Evolutionary conservation across 805 yeast genomes (phyloP).

Genomic region (Nakazawaea anatomiae): DNA sequence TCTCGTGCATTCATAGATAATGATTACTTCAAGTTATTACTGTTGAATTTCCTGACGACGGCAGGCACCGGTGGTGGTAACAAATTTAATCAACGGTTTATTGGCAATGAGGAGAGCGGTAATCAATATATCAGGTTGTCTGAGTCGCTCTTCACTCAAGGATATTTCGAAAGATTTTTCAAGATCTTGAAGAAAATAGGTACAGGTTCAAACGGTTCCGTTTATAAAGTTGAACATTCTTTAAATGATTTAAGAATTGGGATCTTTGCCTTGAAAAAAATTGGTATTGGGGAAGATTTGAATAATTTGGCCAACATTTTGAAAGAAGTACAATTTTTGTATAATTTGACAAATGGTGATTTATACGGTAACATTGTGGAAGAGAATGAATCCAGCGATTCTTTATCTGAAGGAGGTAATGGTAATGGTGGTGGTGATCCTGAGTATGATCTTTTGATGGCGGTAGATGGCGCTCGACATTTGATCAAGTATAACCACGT

Average conservation of each 20-base stretch:
- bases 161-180: conserved; percentile 74
- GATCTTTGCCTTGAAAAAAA: conserved; percentile 76
- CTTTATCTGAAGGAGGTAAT: neutral
- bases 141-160: conserved; percentile 59
- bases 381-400: neutral
- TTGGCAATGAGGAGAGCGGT: neutral
- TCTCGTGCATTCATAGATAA: conserved; percentile 1
- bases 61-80: neutral
- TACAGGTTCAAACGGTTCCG: conserved; percentile 81
- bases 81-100: neutral
- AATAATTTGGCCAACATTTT: conserved; percentile 65
- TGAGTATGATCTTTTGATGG: neutral
- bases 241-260: conserved; percentile 70
- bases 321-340: conserved; percentile 72
- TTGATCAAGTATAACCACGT: conserved; percentile 85
- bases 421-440: neutral
- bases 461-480: conserved; percentile 33
- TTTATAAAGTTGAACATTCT: conserved; percentile 78
- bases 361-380: conserved; percentile 1
- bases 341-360: conserved; percentile 34
- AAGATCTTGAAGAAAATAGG: conserved; percentile 57
- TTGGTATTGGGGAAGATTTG: conserved; percentile 74
- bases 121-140: neutral
- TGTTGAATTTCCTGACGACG: neutral
- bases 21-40: conserved; percentile 10